Conservation (phyloP, 345 rosid species). For the Eucalyptus curtisii region DNA sequence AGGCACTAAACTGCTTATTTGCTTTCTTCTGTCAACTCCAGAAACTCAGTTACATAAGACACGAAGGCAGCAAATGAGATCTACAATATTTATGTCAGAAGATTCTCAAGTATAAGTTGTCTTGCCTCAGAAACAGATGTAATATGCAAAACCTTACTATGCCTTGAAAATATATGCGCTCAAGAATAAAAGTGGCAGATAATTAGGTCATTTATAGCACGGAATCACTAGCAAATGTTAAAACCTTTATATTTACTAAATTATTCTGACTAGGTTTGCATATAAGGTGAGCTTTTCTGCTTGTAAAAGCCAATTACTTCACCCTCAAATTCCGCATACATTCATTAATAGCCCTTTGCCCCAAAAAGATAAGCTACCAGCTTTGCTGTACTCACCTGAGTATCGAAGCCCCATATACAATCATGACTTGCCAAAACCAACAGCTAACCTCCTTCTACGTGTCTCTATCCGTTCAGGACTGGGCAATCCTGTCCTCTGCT, state of each 20-base stretch:
- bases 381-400: background rate
- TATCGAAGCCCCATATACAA: background rate
- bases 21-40: background rate
- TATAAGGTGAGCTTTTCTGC: background rate
- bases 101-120: background rate
- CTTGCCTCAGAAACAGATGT: background rate
- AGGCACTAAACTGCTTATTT: background rate
- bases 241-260: background rate
- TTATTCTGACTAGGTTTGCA: background rate
- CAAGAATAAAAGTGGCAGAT: background rate
- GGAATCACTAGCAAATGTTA: background rate
- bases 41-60: background rate
- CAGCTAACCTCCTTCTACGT: slow-evolving; percentile 42
- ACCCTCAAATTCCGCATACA: background rate
- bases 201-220: background rate
- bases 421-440: slow-evolving; percentile 79
- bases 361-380: background rate
- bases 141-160: background rate
- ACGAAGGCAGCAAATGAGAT: background rate
- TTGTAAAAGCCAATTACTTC: background rate
- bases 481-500: slow-evolving; percentile 59
- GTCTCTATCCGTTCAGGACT: slow-evolving; percentile 71
- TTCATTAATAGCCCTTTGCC: background rate
- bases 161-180: background rate
- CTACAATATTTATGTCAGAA: background rate